A percentile compares a stretch with the other conserved stretches of the same genome.
phyloP scores from a whole-genome alignment of 2,329 filamentous ascomycete genomes.

The Monosporascus ibericus region DNA sequence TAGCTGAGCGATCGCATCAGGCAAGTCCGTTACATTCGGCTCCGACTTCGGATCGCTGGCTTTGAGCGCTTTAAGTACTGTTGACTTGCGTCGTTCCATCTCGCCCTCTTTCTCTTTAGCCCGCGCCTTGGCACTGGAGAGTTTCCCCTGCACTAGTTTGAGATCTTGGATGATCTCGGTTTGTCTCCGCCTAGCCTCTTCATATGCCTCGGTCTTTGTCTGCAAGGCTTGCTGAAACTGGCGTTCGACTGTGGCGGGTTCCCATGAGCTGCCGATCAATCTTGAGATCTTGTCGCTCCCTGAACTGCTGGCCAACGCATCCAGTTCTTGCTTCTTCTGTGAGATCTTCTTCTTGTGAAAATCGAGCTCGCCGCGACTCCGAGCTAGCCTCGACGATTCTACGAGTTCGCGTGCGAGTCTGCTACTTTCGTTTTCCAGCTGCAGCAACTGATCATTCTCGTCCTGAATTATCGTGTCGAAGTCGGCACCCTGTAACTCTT shows the following conservation, averaged over 20 bases:
- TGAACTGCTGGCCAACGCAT: conserved; percentile 64
- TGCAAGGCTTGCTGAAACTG: conserved; percentile 61
- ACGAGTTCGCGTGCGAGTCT: conserved; percentile 74
- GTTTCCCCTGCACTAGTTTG: conserved; percentile 67
- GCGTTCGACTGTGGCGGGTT: conserved; percentile 60
- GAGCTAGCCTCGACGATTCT: conserved; percentile 73
- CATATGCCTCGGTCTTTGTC: conserved; percentile 49
- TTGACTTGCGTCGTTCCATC: conserved; percentile 52
- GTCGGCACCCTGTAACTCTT: conserved; percentile 55
- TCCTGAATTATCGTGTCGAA: conserved; percentile 67
- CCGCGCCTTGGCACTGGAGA: conserved; percentile 60
- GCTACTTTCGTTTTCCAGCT: conserved; percentile 66
- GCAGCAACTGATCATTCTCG: conserved; percentile 58
- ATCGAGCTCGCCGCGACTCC: conserved; percentile 78
- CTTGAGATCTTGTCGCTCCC: conserved; percentile 65
- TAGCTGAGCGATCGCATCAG: conserved; percentile 41
- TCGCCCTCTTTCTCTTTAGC: conserved; percentile 60
- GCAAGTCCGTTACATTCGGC: conserved; percentile 48
- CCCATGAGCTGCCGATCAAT: conserved; percentile 62
- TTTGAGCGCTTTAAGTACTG: conserved; percentile 44
- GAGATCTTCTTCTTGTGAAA: conserved; percentile 74
- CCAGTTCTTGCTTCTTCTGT: conserved; percentile 66
- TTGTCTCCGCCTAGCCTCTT: conserved; percentile 61
- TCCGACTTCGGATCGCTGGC: conserved; percentile 33
- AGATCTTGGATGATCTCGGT: conserved; percentile 67